These are phyloP conservation scores for Reticulascus tulasneorum DNA, from an alignment of 2,329 filamentous ascomycete genomes.

Conservation along the genomic window DNA sequence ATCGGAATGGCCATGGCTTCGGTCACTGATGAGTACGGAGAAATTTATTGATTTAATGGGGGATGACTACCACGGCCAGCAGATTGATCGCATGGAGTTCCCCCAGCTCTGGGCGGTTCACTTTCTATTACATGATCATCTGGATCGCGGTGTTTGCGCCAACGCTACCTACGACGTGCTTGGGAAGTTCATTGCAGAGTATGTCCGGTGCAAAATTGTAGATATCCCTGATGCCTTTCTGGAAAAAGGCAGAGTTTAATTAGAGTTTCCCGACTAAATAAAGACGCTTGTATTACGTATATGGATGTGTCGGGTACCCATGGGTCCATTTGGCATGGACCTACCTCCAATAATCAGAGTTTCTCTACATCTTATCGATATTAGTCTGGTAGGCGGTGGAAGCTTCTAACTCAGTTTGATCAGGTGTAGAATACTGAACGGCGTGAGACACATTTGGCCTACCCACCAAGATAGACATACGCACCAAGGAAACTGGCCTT, in stretches of 20 bases:
- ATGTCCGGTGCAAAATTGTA: constrained; percentile 22
- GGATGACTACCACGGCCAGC: constrained; percentile 29
- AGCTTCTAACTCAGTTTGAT: no score
- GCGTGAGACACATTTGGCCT: no score
- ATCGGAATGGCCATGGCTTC: constrained; percentile 22
- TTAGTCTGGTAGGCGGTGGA: no score
- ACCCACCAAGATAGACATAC: no score
- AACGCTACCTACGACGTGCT: constrained; percentile 25
- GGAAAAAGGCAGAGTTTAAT: constrained; percentile 16
- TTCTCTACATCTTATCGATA: no score
- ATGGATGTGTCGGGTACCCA: no score
- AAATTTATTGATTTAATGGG: constrained; percentile 33
- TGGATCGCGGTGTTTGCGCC: constrained; percentile 14
- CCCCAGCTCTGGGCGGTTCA: constrained; percentile 24
- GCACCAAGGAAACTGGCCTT: no score
- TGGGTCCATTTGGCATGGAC: no score
- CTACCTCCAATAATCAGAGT: no score
- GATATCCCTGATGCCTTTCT: constrained; percentile 23
- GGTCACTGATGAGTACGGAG: constrained; percentile 33
- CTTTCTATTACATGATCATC: constrained; percentile 39
- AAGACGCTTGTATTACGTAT: no score
- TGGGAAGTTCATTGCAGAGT: constrained; percentile 25
- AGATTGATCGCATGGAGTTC: constrained; percentile 43
- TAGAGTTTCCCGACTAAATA: no score
- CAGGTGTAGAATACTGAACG: no score